Evolutionary conservation across 2,329 filamentous ascomycete species (phyloP).

Genomic region (Xylaria sp.): DNA sequence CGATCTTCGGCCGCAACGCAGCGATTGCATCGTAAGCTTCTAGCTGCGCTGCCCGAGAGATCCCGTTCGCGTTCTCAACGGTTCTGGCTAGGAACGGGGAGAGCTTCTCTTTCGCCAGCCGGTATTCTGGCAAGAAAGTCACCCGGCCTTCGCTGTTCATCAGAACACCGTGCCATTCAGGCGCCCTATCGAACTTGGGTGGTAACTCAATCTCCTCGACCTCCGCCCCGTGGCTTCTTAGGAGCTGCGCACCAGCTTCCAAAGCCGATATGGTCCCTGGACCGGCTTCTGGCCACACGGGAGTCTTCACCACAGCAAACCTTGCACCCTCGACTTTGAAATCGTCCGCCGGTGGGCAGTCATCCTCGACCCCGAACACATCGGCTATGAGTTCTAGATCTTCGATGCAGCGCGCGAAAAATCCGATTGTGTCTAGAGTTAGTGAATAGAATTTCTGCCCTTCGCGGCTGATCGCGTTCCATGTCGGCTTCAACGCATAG

Average conservation of each 20-base stretch:
- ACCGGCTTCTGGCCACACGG: constrained; percentile 55
- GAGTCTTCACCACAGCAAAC: constrained; percentile 61
- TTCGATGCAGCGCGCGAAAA: constrained; percentile 62
- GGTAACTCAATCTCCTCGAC: constrained; percentile 63
- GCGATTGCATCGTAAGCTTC: constrained; percentile 62
- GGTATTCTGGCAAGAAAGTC: constrained; percentile 61
- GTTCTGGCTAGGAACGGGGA: constrained; percentile 51
- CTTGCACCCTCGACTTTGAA: constrained; percentile 52
- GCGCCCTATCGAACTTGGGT: constrained; percentile 52
- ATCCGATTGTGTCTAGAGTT: constrained; percentile 66
- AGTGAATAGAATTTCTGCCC: constrained; percentile 64
- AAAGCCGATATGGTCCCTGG: constrained; percentile 51
- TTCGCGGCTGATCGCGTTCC: constrained; percentile 66
- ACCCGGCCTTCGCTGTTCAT: constrained; percentile 58
- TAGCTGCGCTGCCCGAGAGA: constrained; percentile 54
- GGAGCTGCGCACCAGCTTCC: constrained; percentile 46
- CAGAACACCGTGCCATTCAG: constrained; percentile 58
- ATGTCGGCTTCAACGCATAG: constrained; percentile 70
- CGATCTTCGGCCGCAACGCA: constrained; percentile 58
- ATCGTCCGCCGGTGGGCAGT: constrained; percentile 42
- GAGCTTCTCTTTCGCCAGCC: constrained; percentile 53
- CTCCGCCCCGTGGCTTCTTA: constrained; percentile 54
- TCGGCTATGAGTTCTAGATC: constrained; percentile 63
- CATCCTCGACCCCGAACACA: constrained; percentile 60
- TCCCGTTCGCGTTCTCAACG: constrained; percentile 54